Evolutionary conservation across 441 rosid genomes (phyloP), one percentile per base, ranked within the genome.

Genomic region (Jatropha podagrica): DNA sequence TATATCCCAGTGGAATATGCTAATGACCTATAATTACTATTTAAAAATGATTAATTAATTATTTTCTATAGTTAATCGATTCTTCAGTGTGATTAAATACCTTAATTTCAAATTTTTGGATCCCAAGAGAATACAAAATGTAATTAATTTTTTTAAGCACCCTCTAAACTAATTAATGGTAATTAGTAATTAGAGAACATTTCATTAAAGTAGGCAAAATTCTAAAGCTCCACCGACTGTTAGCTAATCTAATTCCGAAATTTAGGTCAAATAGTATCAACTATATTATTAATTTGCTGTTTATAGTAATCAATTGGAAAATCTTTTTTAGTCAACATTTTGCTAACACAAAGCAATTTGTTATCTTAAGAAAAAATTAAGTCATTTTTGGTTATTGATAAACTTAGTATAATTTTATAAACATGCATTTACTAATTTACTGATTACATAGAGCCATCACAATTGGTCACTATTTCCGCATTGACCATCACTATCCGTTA

Each of bases 221-320:
- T 71, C 73, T 46, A 48, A 65, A 37, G 42, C 32, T 71, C 38
- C 23, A 67, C 74, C 69, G 54, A 9, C 46, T 68, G 49, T 37
- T 8, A 46, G 81, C 78, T 78, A 77, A 77, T 71, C 78, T 20
- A 40, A 44, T 44, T 42, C 46, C 6, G 4, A 5, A 8, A 5
- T 42, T 42, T 42, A 42, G 46, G 46, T 42, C 46, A 42, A 42
- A 42, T 5, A 42, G 46, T 42, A 42, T 42, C 9, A 0, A 32
- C 9, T 42, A 42, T 42, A 5, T 7, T 42, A 4, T 42, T 42
- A 4, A 4, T 42, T 42, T 7, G 5, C 46, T 42, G 5, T 42
- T 42, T 42, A 42, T 42, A 4, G 4, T 4, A 42, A 42, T 7
- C 7, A 42, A 42, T 42, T 13, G 32, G 17, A 23, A 23, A 23